Percentiles rank a stretch among this genome's conserved stretches.
phyloP scores from a whole-genome alignment of 768 basidiomycete genomes.

The Boletus speciosus region DNA sequence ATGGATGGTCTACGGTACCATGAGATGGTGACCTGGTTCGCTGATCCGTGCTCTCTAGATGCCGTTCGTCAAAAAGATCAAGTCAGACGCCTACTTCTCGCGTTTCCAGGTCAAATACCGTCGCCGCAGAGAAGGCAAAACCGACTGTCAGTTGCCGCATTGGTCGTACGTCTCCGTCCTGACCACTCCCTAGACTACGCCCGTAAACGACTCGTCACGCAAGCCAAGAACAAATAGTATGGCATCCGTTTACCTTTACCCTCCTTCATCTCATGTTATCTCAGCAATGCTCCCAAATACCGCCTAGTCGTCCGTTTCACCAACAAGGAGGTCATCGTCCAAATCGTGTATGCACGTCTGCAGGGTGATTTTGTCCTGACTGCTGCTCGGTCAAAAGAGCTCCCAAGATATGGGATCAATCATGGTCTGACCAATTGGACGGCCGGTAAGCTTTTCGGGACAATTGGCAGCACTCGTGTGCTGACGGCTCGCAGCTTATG shows the following conservation, averaged over 20 bases:
- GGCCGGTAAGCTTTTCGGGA: constrained; percentile 57
- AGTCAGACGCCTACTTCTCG: constrained; percentile 97
- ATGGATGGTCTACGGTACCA: constrained; percentile 30
- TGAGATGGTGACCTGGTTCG: constrained; percentile 26
- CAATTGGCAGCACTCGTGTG: background rate
- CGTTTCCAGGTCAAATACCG: constrained; percentile 99
- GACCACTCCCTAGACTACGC: constrained; percentile 74
- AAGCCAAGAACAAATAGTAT: constrained; percentile 99
- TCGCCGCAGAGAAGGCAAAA: constrained; percentile 96
- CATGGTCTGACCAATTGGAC: constrained; percentile 99
- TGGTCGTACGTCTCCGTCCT: constrained; percentile 1
- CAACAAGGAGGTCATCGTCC: constrained; percentile 93
- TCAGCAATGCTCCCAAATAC: constrained; percentile 93
- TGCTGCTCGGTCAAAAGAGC: constrained; percentile 85
- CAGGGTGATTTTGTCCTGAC: constrained; percentile 95
- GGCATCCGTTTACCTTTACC: constrained; percentile 30
- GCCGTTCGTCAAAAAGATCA: constrained; percentile 98
- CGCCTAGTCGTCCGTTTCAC: constrained; percentile 99
- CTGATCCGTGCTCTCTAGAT: constrained; percentile 42
- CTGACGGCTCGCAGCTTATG: constrained; percentile 63
- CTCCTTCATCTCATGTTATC: constrained; percentile 5
- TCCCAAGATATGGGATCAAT: constrained; percentile 93
- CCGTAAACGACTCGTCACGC: constrained; percentile 92
- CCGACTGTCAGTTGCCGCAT: constrained; percentile 70
- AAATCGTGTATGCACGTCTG: constrained; percentile 94